Percentiles rank a stretch among this genome's conserved stretches.
phyloP scores from a whole-genome alignment of 345 rosid genomes.

The Cardiospermum halicacabum region DNA sequence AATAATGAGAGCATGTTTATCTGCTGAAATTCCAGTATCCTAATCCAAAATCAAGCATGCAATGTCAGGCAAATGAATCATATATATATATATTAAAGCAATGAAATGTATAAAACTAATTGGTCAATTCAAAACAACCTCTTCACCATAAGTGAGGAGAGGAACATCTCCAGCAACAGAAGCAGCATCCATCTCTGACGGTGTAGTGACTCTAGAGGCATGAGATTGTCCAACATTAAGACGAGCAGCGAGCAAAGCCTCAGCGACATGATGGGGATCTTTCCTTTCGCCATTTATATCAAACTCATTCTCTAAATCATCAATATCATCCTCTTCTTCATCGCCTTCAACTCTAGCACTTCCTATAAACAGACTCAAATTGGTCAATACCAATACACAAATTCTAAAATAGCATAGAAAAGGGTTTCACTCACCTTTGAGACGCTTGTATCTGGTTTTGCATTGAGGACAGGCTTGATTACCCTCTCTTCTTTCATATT shows the following conservation, averaged over 20 bases:
- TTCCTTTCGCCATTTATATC: slow-evolving; percentile 29
- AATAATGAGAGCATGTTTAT: slow-evolving; percentile 70
- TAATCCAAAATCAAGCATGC: slow-evolving; percentile 18
- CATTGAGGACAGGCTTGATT: slow-evolving; percentile 92
- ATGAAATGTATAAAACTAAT: slow-evolving; percentile 1
- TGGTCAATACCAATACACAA: not conserved
- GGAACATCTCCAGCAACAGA: slow-evolving; percentile 53
- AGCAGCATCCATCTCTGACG: slow-evolving; percentile 53
- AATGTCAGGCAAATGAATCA: slow-evolving; percentile 1
- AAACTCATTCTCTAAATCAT: slow-evolving; percentile 61
- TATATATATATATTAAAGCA: not conserved
- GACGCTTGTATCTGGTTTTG: slow-evolving; percentile 81
- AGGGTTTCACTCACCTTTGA: slow-evolving; percentile 60
- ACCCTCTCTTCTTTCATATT: slow-evolving; percentile 93
- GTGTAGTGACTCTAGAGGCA: slow-evolving; percentile 28
- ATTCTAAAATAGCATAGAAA: not conserved
- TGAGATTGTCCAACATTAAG: slow-evolving; percentile 37
- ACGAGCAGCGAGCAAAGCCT: slow-evolving; percentile 41
- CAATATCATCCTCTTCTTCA: slow-evolving; percentile 66
- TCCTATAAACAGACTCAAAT: slow-evolving; percentile 35
- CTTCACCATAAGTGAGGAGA: slow-evolving; percentile 61
- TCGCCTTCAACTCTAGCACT: slow-evolving; percentile 64
- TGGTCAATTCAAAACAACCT: slow-evolving; percentile 39
- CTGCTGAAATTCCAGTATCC: slow-evolving; percentile 71
- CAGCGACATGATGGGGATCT: slow-evolving; percentile 45